Evolutionary conservation across 345 rosid species (phyloP).

Genomic region (Populus ilicifolia): DNA sequence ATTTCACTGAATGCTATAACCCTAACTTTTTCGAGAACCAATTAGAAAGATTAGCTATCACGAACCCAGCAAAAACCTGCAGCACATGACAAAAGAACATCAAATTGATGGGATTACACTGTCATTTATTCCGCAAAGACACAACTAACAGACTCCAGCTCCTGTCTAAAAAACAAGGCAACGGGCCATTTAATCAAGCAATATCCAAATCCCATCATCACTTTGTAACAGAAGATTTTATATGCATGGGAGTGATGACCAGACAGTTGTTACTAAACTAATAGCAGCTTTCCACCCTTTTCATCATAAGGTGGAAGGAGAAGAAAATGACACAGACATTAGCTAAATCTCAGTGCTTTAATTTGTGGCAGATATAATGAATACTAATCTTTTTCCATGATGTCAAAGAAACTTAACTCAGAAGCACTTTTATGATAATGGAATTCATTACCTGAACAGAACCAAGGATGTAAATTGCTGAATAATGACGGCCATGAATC

Average conservation of each 20-base stretch:
- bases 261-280: background rate
- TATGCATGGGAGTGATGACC: background rate
- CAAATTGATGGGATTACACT: background rate
- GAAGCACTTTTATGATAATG: background rate
- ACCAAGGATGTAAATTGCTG: conserved; percentile 73
- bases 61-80: conserved; percentile 95
- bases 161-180: background rate
- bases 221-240: background rate
- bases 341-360: background rate
- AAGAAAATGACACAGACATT: background rate
- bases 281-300: background rate
- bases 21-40: conserved; percentile 78
- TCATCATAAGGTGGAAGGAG: background rate
- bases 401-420: background rate
- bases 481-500: conserved; percentile 77
- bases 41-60: conserved; percentile 76
- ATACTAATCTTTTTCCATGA: background rate
- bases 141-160: background rate
- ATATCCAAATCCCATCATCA: background rate
- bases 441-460: conserved; percentile 55
- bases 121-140: background rate
- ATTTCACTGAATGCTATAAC: conserved; percentile 42
- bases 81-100: background rate
- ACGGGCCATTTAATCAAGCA: background rate
- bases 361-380: background rate